Conservation (phyloP, 805 yeast species). For the Pichia californica region DNA sequence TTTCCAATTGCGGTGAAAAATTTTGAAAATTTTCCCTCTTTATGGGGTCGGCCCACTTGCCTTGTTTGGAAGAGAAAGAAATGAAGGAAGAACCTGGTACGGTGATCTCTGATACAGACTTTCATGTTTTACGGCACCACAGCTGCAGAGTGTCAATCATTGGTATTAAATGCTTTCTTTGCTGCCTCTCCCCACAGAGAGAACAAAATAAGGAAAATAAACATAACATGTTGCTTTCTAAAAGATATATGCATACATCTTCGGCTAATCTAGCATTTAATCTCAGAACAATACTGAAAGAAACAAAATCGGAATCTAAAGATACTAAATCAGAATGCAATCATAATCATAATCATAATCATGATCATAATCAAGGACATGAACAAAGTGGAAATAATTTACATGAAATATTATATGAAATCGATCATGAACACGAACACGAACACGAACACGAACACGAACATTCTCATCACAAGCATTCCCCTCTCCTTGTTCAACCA, state of each 20-base stretch:
- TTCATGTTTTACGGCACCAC: no score
- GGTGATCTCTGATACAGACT: no score
- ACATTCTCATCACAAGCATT: constrained; percentile 10
- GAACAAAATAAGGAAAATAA: no score
- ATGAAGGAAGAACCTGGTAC: no score
- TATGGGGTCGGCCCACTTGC: not conserved
- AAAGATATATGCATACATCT: not conserved
- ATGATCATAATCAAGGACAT: not conserved
- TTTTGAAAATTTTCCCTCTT: not conserved
- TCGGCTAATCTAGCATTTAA: not conserved
- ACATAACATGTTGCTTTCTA: not conserved
- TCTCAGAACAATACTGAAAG: not conserved
- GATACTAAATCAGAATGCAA: not conserved
- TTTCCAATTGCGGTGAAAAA: no score
- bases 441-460: constrained; percentile 1
- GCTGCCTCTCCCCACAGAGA: no score
- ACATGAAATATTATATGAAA: no score
- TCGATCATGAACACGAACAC: not conserved
- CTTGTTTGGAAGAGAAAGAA: not conserved
- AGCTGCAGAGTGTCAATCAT: no score
- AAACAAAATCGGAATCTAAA: not conserved
- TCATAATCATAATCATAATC: not conserved
- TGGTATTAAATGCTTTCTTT: no score
- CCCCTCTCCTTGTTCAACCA: constrained; percentile 27
- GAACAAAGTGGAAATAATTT: no score